phyloP scores from a whole-genome alignment of 2,329 filamentous ascomycete genomes.

The Colletotrichum noveboracense region DNA sequence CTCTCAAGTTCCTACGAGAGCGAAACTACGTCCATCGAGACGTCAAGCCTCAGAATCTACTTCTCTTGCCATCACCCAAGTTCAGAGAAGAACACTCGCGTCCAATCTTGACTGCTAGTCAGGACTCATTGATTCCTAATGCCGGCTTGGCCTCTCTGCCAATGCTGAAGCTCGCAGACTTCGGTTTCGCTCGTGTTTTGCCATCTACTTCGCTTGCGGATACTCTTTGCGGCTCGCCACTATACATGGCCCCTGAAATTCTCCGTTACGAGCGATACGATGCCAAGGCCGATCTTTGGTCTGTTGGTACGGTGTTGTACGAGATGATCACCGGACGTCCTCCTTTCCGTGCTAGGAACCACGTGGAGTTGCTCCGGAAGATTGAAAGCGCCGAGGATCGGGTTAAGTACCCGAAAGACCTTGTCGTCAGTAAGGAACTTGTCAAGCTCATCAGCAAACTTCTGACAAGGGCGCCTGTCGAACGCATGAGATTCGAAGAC shows the following conservation, averaged over 20 bases:
- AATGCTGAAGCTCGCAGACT: slow-evolving; percentile 97
- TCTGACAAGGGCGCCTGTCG: slow-evolving; percentile 83
- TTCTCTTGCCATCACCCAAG: slow-evolving; percentile 82
- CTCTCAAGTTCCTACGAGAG: slow-evolving; percentile 84
- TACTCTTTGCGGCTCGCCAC: slow-evolving; percentile 92
- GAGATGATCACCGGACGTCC: slow-evolving; percentile 94
- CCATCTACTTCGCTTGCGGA: slow-evolving; percentile 92
- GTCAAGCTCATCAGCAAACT: slow-evolving; percentile 81
- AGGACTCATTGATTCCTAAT: slow-evolving; percentile 80
- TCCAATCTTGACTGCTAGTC: slow-evolving; percentile 77
- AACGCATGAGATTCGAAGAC: slow-evolving; percentile 83
- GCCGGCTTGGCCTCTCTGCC: slow-evolving; percentile 84
- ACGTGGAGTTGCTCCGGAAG: slow-evolving; percentile 89
- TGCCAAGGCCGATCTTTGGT: slow-evolving; percentile 97
- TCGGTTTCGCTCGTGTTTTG: slow-evolving; percentile 94
- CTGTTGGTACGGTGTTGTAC: slow-evolving; percentile 91
- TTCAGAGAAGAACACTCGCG: slow-evolving; percentile 69
- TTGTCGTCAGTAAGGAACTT: slow-evolving; percentile 74
- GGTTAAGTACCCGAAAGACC: slow-evolving; percentile 81
- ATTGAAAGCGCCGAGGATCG: slow-evolving; percentile 89
- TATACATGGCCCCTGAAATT: slow-evolving; percentile 99
- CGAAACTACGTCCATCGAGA: slow-evolving; percentile 94
- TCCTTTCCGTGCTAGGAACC: slow-evolving; percentile 90
- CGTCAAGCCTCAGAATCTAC: slow-evolving; percentile 94
- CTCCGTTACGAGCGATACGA: slow-evolving; percentile 97